Evolutionary conservation across 805 yeast species (phyloP).

Genomic region (Candida ulmi): DNA sequence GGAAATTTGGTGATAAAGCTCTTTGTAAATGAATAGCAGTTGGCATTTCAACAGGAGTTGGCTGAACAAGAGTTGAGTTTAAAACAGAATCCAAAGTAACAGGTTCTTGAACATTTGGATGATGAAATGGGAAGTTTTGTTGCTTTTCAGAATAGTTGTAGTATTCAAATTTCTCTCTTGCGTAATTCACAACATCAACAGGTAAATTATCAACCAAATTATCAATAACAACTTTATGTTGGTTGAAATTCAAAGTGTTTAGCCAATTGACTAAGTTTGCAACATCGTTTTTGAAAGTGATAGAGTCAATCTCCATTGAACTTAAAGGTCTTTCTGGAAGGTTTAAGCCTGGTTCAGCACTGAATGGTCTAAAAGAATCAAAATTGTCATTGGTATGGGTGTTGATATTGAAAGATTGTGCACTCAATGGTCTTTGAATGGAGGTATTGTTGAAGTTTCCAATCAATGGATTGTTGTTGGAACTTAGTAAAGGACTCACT

Average conservation of each 20-base stretch:
- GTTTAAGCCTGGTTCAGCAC: conserved; percentile 10
- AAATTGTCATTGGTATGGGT: conserved; percentile 1
- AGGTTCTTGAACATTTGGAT: conserved; percentile 26
- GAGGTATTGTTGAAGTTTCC: conserved; percentile 9
- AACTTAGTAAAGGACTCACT: conserved; percentile 22
- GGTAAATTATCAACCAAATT: conserved; percentile 45
- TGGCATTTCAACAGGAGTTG: conserved; percentile 32
- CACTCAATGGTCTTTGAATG: conserved; percentile 22
- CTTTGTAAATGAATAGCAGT: conserved; percentile 22
- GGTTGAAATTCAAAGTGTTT: conserved; percentile 42
- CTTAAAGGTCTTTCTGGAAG: conserved; percentile 25
- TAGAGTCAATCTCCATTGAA: conserved; percentile 24
- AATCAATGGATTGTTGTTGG: conserved; percentile 12
- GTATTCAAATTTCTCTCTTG: conserved; percentile 41
- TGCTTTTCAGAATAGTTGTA: not conserved
- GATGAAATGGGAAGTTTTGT: conserved; percentile 13
- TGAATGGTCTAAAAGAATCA: conserved; percentile 17
- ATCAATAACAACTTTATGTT: conserved; percentile 48
- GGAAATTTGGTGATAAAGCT: conserved; percentile 24
- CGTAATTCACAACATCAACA: conserved; percentile 44
- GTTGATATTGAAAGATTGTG: conserved; percentile 14
- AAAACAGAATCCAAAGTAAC: conserved; percentile 34
- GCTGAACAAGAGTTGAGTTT: conserved; percentile 31
- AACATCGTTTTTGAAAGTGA: conserved; percentile 45
- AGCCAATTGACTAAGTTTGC: conserved; percentile 46